Evolutionary conservation across 495 filamentous ascomycete genomes (phyloP), one percentile per base, ranked within the genome.

Genomic region (Daldinia bambusicola): DNA sequence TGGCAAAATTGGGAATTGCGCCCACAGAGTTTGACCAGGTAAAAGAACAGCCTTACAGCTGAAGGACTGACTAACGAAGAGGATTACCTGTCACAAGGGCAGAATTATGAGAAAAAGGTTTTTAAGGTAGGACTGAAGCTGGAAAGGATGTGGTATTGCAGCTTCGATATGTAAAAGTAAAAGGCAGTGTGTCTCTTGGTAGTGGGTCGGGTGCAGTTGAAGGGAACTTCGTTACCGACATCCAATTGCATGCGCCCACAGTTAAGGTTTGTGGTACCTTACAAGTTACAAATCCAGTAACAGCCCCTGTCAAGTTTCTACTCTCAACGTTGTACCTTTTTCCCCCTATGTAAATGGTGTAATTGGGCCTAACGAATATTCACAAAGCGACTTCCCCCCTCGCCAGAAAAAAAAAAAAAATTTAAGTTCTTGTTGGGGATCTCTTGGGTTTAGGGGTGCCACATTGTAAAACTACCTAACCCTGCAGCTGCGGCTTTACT

Each of bases 391-490:
- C 65, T 65, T 69, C 8, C 13, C 71, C 36, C 61, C 74, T 71
- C 74, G 74, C 53, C 71, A 76, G 63, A 76, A 66, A 76, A 63
- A 63, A 63, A n/a, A n/a, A n/a, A 62, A 63, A 63, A 66, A 71
- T 67, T 67, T 73, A 75, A 70, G 50, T 70, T 77, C 72, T 77
- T 77, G 75, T 77, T 77, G 75, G 75, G 75, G 72, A 75, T 77
- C 67, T 65, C 65, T 66, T 40, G 63, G 60, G 69, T 59, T 63
- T 74, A 67, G 69, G 1, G 68, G 50, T 70, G 69, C 63, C 68
- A 75, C 74, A 61, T 67, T 59, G 63, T 60, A 67, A 69, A 74
- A 68, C 75, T 71, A 60, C 66, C 72, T 63, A 65, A 69, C 50
- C 61, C 55, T 67, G 72, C 69, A 66, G 51, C 66, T 69, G 10